Evolutionary conservation across 2,329 filamentous ascomycete species (phyloP).

Genomic region (Lachnum nothofagi): DNA sequence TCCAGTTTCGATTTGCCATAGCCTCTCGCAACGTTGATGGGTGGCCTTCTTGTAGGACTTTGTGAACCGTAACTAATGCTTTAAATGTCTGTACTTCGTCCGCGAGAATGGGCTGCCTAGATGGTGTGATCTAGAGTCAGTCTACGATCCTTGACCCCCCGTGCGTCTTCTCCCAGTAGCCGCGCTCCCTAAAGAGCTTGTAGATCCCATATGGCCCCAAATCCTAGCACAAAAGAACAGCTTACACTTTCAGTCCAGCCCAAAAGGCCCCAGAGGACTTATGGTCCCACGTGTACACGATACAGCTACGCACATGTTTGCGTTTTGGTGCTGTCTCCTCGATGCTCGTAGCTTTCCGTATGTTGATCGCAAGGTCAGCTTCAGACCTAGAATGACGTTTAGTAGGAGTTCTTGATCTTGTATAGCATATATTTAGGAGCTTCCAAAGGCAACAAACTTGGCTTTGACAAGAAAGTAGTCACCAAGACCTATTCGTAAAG

Average conservation of each 20-base stretch:
- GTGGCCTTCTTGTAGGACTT: constrained; percentile 94
- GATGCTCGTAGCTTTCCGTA: constrained; percentile 63
- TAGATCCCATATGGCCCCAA: too few species aligned
- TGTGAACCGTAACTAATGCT: constrained; percentile 93
- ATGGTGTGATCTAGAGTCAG: constrained; percentile 12
- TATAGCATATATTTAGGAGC: too few species aligned
- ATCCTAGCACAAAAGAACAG: constrained; percentile 34
- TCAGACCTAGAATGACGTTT: too few species aligned
- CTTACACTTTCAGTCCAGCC: constrained; percentile 94
- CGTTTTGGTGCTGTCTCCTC: constrained; percentile 66
- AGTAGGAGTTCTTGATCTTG: too few species aligned
- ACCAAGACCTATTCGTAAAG: too few species aligned
- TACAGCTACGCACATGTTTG: constrained; percentile 96
- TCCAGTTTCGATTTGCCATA: constrained; percentile 81
- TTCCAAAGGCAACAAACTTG: too few species aligned
- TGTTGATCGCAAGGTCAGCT: constrained; percentile 64
- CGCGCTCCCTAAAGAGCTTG: too few species aligned
- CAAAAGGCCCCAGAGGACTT: constrained; percentile 93
- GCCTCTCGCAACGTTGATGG: constrained; percentile 82
- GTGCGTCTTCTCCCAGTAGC: too few species aligned
- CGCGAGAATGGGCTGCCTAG: constrained; percentile 89
- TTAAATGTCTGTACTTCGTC: constrained; percentile 99
- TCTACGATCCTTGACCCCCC: not conserved
- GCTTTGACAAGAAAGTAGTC: too few species aligned
- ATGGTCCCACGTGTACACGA: constrained; percentile 99